phyloP scores from a whole-genome alignment of 2,329 filamentous ascomycete genomes.

The Epichloe gansuensis region DNA sequence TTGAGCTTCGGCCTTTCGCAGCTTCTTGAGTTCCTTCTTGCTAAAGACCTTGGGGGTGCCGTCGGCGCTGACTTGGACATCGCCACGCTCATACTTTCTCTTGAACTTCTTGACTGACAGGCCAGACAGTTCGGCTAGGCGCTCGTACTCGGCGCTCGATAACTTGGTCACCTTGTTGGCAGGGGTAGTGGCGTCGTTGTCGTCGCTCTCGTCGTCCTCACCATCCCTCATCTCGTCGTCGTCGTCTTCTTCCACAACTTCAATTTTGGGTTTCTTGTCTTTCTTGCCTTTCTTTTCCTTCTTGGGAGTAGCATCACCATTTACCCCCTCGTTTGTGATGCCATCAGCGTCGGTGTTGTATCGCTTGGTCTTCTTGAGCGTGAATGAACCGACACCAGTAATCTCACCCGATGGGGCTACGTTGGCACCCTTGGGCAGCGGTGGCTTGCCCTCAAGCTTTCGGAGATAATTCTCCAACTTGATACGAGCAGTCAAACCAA shows the following conservation, averaged over 20 bases:
- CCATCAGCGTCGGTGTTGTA: slow-evolving; percentile 95
- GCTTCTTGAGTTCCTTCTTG: slow-evolving; percentile 68
- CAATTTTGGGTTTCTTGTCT: slow-evolving; percentile 29
- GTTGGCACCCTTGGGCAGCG: slow-evolving; percentile 61
- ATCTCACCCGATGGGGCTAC: slow-evolving; percentile 61
- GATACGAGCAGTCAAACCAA: slow-evolving; percentile 60
- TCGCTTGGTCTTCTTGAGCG: slow-evolving; percentile 81
- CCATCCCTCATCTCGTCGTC: slow-evolving; percentile 33
- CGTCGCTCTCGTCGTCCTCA: slow-evolving; percentile 25
- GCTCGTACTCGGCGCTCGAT: slow-evolving; percentile 43
- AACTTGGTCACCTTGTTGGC: slow-evolving; percentile 29
- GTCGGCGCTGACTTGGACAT: slow-evolving; percentile 52
- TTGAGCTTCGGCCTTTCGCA: slow-evolving; percentile 47
- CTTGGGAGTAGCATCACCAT: slow-evolving; percentile 23
- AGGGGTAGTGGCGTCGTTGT: slow-evolving; percentile 19
- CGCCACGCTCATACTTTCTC: slow-evolving; percentile 63
- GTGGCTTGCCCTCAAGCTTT: slow-evolving; percentile 78
- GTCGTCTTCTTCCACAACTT: slow-evolving; percentile 27
- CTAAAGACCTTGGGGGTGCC: slow-evolving; percentile 56
- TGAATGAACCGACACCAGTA: slow-evolving; percentile 61
- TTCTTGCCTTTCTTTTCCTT: slow-evolving; percentile 30
- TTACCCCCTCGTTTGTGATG: slow-evolving; percentile 44
- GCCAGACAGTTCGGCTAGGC: slow-evolving; percentile 51
- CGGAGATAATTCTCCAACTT: slow-evolving; percentile 67
- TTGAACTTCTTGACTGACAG: slow-evolving; percentile 66